Evolutionary conservation across 352 stramenopile genomes (phyloP).

Genomic region (Globisporangium iwayamae): DNA sequence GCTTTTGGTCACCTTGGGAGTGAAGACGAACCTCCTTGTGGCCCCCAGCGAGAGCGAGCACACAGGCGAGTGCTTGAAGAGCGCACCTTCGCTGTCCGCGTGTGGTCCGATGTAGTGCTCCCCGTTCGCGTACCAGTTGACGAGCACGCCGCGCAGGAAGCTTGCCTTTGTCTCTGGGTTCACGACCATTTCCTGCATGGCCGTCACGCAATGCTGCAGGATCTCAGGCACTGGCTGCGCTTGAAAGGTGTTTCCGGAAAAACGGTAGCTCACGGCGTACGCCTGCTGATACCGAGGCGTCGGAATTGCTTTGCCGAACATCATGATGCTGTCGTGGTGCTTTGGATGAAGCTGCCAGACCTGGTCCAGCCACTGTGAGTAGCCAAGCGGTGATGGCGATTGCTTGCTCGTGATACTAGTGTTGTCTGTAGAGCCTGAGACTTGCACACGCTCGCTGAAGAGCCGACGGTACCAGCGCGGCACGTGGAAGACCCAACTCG

Average conservation of each 20-base stretch:
- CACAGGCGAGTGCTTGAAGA: conserved; percentile 39
- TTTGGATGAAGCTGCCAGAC: conserved; percentile 64
- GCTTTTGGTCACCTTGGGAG: neutral
- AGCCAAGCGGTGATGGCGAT: neutral
- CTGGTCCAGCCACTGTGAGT: conserved; percentile 23
- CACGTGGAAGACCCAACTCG: conserved; percentile 60
- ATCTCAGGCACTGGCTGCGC: conserved; percentile 36
- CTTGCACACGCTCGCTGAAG: neutral
- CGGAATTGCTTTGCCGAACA: conserved; percentile 55
- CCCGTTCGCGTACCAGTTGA: conserved; percentile 85
- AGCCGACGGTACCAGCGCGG: conserved; percentile 49
- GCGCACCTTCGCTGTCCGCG: conserved; percentile 59
- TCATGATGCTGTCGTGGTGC: conserved; percentile 55
- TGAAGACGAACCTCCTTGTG: conserved; percentile 34
- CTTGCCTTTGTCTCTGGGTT: conserved; percentile 23
- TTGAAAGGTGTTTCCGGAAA: conserved; percentile 56
- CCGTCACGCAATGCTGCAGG: conserved; percentile 36
- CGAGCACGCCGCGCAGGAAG: conserved; percentile 44
- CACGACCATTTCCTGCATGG: conserved; percentile 42
- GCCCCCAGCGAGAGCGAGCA: conserved; percentile 38
- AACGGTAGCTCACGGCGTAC: conserved; percentile 51
- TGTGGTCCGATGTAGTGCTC: conserved; percentile 83
- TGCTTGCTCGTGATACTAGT: neutral
- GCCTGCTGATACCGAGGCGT: conserved; percentile 72
- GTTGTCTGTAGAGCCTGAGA: neutral